Percentiles rank a stretch among this genome's conserved stretches.
phyloP scores from a whole-genome alignment of 73 alveolate genomes.

The Paraurostyla sp. region DNA sequence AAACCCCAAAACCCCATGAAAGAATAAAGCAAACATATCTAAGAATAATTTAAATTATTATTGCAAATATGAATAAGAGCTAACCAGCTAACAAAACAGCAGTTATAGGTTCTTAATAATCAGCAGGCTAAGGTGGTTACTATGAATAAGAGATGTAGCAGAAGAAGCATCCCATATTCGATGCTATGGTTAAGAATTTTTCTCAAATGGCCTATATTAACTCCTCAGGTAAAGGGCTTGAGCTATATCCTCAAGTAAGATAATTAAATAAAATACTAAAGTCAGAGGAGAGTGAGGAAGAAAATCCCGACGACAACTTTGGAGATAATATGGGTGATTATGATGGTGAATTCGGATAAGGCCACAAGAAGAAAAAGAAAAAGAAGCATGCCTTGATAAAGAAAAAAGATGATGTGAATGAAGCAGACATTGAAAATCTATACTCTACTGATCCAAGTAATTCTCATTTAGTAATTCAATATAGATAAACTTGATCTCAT shows the following conservation, averaged over 20 bases:
- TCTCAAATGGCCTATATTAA: constrained; percentile 67
- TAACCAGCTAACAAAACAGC: no score
- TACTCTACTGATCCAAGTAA: constrained; percentile 59
- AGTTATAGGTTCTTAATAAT: no score
- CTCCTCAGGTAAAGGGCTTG: constrained; percentile 47
- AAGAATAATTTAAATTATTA: no score
- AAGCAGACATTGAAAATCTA: constrained; percentile 45
- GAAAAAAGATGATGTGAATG: constrained; percentile 42
- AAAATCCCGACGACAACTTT: not conserved
- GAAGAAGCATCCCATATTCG: constrained; percentile 69
- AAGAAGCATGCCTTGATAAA: constrained; percentile 8
- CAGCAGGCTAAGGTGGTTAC: no score
- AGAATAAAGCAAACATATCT: no score
- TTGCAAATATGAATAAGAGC: no score
- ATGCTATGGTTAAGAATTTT: constrained; percentile 70
- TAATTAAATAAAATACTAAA: not conserved
- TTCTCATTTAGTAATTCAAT: not conserved
- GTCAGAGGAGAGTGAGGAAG: constrained; percentile 44
- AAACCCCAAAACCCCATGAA: no score
- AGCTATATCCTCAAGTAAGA: constrained; percentile 46
- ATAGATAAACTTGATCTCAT: constrained; percentile 73
- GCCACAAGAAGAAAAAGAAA: constrained; percentile 41
- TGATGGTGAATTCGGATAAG: not conserved
- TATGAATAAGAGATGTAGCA: no score
- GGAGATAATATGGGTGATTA: constrained; percentile 12